A percentile compares a stretch with the other conserved stretches of the same genome.
Conservation (phyloP, 768 basidiomycete species). For the Pseudohyphozyma bogoriensis region DNA sequence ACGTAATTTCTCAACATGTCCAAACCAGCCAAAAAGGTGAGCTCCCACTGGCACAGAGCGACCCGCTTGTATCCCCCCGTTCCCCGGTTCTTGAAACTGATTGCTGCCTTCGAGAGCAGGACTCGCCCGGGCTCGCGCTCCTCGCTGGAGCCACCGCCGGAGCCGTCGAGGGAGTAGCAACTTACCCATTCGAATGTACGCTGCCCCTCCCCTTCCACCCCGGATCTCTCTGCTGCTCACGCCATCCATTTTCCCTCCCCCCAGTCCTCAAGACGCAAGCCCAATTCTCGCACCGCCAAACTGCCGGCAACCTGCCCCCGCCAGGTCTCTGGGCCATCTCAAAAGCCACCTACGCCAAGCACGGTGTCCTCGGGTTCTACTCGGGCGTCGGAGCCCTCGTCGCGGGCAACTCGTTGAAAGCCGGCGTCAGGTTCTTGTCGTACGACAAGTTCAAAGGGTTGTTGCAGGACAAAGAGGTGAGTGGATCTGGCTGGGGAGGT, state of each 20-base stretch:
- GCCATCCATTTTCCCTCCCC: neutral
- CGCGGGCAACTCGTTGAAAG: constrained; percentile 83
- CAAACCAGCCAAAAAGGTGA: too few relatives aligned
- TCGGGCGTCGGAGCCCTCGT: constrained; percentile 60
- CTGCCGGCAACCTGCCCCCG: constrained; percentile 40
- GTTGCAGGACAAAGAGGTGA: constrained; percentile 72
- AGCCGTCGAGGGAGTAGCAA: constrained; percentile 57
- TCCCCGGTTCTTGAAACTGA: too few relatives aligned
- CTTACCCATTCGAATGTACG: constrained; percentile 24
- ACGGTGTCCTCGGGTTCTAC: constrained; percentile 79
- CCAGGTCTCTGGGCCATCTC: constrained; percentile 67
- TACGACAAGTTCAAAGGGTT: constrained; percentile 85
- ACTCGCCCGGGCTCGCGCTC: constrained; percentile 55
- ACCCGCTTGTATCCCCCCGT: too few relatives aligned
- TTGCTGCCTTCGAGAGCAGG: too few relatives aligned
- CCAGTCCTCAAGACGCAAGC: constrained; percentile 87
- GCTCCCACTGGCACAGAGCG: too few relatives aligned
- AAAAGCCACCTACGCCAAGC: constrained; percentile 57
- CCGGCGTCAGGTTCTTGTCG: constrained; percentile 87
- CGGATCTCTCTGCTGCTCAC: neutral
- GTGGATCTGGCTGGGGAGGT: constrained; percentile 21
- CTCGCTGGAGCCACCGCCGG: constrained; percentile 87
- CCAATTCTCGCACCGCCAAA: constrained; percentile 49
- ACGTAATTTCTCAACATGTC: too few relatives aligned
- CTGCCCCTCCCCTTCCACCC: neutral